phyloP scores from a whole-genome alignment of 2,329 filamentous ascomycete species.

The Monosporascus sp. region DNA sequence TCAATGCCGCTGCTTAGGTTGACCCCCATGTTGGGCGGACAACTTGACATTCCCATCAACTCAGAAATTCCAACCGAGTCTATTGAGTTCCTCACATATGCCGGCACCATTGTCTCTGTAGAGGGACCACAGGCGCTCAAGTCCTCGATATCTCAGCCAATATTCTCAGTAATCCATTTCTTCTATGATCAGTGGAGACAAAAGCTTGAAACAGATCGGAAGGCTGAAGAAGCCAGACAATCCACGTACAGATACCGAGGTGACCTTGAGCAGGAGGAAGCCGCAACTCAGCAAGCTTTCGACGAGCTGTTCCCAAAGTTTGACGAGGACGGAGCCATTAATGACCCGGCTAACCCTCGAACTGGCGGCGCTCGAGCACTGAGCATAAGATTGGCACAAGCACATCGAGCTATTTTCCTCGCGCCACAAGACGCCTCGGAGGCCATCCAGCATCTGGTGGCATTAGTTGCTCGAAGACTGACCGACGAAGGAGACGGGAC shows the following conservation, averaged over 20 bases:
- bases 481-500: slow-evolving; percentile 28
- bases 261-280: slow-evolving; percentile 69
- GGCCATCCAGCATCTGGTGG: slow-evolving; percentile 41
- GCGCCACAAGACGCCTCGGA: slow-evolving; percentile 33
- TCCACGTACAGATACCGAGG: slow-evolving; percentile 83
- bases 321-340: slow-evolving; percentile 47
- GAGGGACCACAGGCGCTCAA: slow-evolving; percentile 42
- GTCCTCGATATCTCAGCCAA: slow-evolving; percentile 40
- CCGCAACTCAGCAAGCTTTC: slow-evolving; percentile 69
- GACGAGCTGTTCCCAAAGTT: slow-evolving; percentile 77
- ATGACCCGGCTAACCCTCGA: slow-evolving; percentile 25
- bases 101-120: slow-evolving; percentile 40
- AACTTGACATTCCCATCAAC: slow-evolving; percentile 21
- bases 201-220: slow-evolving; percentile 70
- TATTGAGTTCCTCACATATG: slow-evolving; percentile 47
- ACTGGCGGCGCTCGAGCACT: slow-evolving; percentile 44
- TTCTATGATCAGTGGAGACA: slow-evolving; percentile 79
- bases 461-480: slow-evolving; percentile 36
- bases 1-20: slow-evolving; percentile 36
- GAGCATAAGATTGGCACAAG: slow-evolving; percentile 56
- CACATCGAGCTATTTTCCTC: slow-evolving; percentile 54
- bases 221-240: slow-evolving; percentile 65
- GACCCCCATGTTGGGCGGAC: slow-evolving; percentile 54
- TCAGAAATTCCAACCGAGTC: slow-evolving; percentile 24
- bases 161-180: slow-evolving; percentile 64